phyloP scores from a whole-genome alignment of 2,329 filamentous ascomycete genomes.

The Sarocladium strictum region DNA sequence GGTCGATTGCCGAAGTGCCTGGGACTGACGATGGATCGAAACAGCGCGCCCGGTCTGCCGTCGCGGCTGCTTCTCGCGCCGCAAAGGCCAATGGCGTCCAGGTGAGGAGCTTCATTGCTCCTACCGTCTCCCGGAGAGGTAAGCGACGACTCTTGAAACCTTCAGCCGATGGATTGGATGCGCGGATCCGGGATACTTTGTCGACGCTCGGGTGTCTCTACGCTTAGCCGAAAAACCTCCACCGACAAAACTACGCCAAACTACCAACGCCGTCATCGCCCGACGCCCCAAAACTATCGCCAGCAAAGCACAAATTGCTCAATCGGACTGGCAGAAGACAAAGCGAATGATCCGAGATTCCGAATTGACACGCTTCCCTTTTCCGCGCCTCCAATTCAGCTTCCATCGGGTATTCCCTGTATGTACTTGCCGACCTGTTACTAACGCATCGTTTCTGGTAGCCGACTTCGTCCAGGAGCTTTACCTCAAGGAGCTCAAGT shows the following conservation, averaged over 20 bases:
- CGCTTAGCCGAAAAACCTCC: slow-evolving; percentile 5
- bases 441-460: slow-evolving; percentile 34
- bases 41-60: slow-evolving; percentile 45
- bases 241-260: neutral
- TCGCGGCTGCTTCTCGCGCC: slow-evolving; percentile 40
- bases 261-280: neutral
- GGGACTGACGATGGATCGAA: slow-evolving; percentile 2
- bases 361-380: neutral
- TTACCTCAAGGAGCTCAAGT: slow-evolving; percentile 92
- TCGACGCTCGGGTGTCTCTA: slow-evolving; percentile 1
- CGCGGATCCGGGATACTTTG: neutral
- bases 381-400: neutral
- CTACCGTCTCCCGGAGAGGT: slow-evolving; percentile 57
- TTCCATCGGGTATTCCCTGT: neutral
- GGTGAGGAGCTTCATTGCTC: slow-evolving; percentile 53
- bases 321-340: neutral
- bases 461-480: slow-evolving; percentile 97
- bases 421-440: slow-evolving; percentile 11
- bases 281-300: slow-evolving; percentile 9
- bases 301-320: neutral
- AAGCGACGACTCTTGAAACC: slow-evolving; percentile 26
- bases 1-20: neutral
- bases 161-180: slow-evolving; percentile 7
- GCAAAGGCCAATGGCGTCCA: slow-evolving; percentile 28
- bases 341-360: neutral